phyloP scores from a whole-genome alignment of 768 basidiomycete genomes.

The Hydnum rufescens region DNA sequence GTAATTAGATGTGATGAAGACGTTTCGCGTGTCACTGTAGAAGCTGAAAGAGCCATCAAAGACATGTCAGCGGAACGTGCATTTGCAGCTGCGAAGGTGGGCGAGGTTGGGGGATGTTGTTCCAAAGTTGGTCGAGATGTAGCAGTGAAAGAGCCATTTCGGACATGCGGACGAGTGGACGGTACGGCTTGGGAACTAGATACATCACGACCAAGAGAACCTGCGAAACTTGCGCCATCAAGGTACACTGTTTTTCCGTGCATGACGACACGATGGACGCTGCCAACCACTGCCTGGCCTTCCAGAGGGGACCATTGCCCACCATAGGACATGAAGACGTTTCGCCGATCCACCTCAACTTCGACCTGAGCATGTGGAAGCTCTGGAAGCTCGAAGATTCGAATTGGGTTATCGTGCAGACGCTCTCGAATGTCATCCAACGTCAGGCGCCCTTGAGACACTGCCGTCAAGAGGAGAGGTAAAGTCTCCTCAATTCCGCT shows the following conservation, averaged over 20 bases:
- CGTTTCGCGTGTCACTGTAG: constrained; percentile 3
- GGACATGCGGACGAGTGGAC: constrained; percentile 17
- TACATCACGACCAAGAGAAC: constrained; percentile 48
- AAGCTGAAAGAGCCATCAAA: constrained; percentile 17
- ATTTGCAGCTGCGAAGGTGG: constrained; percentile 3
- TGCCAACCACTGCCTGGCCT: constrained; percentile 39
- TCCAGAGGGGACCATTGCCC: constrained; percentile 69
- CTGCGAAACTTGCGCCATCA: constrained; percentile 52
- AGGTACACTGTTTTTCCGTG: constrained; percentile 78
- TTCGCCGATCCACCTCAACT: constrained; percentile 66
- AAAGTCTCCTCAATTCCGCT: constrained; percentile 78
- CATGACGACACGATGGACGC: constrained; percentile 77
- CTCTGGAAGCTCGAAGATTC: constrained; percentile 81
- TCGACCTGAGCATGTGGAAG: constrained; percentile 77
- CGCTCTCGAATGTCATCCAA: constrained; percentile 67
- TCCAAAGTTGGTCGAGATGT: neutral
- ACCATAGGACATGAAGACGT: constrained; percentile 30
- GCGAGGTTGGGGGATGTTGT: neutral
- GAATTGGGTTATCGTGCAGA: constrained; percentile 77
- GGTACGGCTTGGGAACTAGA: constrained; percentile 37
- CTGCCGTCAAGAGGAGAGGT: constrained; percentile 73
- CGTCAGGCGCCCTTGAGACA: constrained; percentile 55
- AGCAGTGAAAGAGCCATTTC: constrained; percentile 1
- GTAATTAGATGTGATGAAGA: constrained; percentile 15
- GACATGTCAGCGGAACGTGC: constrained; percentile 9